These are phyloP conservation scores for Sanghuangporus weigelae DNA, from an alignment of 1,284 basidiomycete genomes.

Conservation along the genomic window DNA sequence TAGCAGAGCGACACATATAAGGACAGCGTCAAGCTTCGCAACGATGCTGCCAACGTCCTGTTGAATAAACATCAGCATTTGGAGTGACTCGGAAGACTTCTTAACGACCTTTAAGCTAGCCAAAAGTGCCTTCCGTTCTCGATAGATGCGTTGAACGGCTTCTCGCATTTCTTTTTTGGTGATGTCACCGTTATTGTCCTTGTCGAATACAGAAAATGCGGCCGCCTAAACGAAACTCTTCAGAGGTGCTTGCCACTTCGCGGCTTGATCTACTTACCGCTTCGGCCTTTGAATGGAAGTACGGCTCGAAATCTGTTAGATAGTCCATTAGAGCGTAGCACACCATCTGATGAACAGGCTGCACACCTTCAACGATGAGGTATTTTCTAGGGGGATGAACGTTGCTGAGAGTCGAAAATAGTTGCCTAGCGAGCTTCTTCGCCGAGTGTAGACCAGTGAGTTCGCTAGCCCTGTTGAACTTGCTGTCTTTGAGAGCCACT, in stretches of 20 bases:
- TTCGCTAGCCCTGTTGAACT: constrained; percentile 51
- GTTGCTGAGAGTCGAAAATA: constrained; percentile 66
- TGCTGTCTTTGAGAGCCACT: constrained; percentile 63
- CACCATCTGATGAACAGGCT: background rate
- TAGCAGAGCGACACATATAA: constrained; percentile 56
- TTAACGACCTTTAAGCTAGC: constrained; percentile 58
- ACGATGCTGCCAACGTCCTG: constrained; percentile 70
- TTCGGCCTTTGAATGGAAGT: constrained; percentile 67
- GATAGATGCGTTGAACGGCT: constrained; percentile 78
- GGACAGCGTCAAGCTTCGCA: constrained; percentile 70
- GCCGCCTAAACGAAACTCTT: constrained; percentile 38
- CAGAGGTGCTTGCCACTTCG: background rate
- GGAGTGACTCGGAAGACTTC: background rate
- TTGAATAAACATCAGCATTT: background rate
- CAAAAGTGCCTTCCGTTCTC: constrained; percentile 69
- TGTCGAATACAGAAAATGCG: constrained; percentile 77
- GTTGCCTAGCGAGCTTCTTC: constrained; percentile 64
- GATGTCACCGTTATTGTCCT: constrained; percentile 81
- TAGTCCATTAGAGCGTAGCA: constrained; percentile 11
- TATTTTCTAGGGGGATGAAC: constrained; percentile 52
- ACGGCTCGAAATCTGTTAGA: constrained; percentile 62
- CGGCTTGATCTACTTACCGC: constrained; percentile 43
- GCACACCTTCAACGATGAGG: constrained; percentile 59
- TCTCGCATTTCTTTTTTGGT: constrained; percentile 79
- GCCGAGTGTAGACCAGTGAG: constrained; percentile 63